These are phyloP conservation scores for Globisporangium heterothallicum DNA, from an alignment of 352 stramenopile genomes.

Conservation along the genomic window DNA sequence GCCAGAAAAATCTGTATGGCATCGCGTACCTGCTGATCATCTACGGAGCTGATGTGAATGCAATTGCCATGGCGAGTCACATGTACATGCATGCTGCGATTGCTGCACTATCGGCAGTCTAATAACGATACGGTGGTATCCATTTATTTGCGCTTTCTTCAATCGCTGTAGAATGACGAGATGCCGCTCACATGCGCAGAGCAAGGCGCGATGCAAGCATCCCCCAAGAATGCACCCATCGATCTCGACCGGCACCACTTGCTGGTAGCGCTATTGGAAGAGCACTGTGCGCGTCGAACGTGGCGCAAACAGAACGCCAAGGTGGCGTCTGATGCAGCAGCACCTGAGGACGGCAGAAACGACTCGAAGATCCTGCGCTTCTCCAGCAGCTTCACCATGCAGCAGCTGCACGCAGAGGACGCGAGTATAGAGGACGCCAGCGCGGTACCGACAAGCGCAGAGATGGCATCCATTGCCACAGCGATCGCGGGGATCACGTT, in stretches of 20 bases:
- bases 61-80: constrained; percentile 39
- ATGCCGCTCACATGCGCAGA: constrained; percentile 61
- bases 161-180: constrained; percentile 57
- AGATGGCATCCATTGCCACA: neutral
- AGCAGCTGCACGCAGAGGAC: neutral
- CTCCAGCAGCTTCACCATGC: constrained; percentile 20
- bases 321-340: neutral
- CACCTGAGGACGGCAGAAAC: neutral
- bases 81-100: neutral
- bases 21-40: constrained; percentile 61
- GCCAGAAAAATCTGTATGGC: constrained; percentile 48
- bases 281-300: constrained; percentile 40
- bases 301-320: constrained; percentile 30
- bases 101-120: neutral
- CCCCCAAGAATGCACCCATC: constrained; percentile 2
- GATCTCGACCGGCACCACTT: constrained; percentile 22
- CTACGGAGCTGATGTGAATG: constrained; percentile 70
- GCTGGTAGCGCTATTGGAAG: constrained; percentile 34
- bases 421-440: neutral
- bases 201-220: constrained; percentile 18
- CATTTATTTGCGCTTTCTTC: neutral
- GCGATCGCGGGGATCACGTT: constrained; percentile 20
- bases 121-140: neutral
- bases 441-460: neutral
- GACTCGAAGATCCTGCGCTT: constrained; percentile 23